These are phyloP conservation scores for Hymenoscyphus fraxineus DNA, from an alignment of 2,329 filamentous ascomycete genomes.

Conservation along the genomic window DNA sequence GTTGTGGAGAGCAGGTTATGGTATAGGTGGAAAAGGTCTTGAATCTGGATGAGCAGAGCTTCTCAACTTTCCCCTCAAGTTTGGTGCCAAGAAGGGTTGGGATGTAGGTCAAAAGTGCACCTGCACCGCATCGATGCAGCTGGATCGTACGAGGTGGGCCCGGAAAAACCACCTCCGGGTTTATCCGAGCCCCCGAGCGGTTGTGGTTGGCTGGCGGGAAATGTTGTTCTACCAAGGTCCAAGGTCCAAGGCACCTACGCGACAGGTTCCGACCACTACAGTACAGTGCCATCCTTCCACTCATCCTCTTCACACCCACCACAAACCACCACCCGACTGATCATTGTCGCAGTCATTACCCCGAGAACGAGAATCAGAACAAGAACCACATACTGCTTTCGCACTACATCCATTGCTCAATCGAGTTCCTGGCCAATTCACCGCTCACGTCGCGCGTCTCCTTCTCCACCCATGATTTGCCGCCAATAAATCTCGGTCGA, in stretches of 20 bases:
- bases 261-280: background rate
- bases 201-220: background rate
- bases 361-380: too few species aligned
- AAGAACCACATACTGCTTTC: background rate
- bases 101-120: background rate
- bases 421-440: background rate
- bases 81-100: background rate
- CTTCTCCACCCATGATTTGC: background rate
- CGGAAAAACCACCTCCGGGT: background rate
- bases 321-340: background rate
- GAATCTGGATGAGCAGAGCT: background rate
- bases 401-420: background rate
- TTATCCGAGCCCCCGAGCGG: background rate
- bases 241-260: background rate
- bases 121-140: too few species aligned
- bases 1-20: background rate
- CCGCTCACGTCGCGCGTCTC: background rate
- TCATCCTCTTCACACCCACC: background rate
- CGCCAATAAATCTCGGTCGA: background rate
- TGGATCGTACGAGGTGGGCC: background rate
- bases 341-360: background rate
- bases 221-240: background rate
- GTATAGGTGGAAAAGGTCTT: background rate
- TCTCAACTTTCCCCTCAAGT: background rate
- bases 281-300: background rate